Evolutionary conservation across 805 yeast genomes (phyloP).

Genomic region (Yarrowia deformans): DNA sequence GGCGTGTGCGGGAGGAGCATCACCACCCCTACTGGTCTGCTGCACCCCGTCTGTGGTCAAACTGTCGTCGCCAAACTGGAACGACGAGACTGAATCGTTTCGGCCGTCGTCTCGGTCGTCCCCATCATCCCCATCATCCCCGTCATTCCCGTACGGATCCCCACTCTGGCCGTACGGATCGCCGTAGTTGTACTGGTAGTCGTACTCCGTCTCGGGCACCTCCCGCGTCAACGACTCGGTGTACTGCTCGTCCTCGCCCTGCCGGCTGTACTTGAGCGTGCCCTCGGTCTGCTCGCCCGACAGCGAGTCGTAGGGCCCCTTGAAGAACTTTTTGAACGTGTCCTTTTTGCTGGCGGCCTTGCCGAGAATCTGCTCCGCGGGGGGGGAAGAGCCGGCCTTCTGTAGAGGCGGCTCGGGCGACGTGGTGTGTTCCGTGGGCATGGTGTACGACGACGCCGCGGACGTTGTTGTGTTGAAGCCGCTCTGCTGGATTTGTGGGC

Average conservation of each 20-base stretch:
- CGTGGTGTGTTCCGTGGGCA: slow-evolving; percentile 31
- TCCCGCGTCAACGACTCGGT: slow-evolving; percentile 26
- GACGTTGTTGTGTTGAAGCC: slow-evolving; percentile 21
- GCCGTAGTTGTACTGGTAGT: slow-evolving; percentile 31
- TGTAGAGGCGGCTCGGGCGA: slow-evolving; percentile 21
- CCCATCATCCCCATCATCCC: too few species aligned
- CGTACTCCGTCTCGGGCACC: slow-evolving; percentile 9
- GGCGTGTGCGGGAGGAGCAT: not conserved
- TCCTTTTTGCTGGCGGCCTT: slow-evolving; percentile 22
- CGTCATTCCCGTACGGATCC: not conserved
- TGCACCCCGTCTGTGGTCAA: not conserved
- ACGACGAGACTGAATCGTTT: slow-evolving; percentile 9
- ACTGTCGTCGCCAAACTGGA: slow-evolving; percentile 18
- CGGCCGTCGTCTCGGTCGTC: not conserved
- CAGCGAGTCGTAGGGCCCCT: slow-evolving; percentile 29
- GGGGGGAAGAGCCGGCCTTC: slow-evolving; percentile 26
- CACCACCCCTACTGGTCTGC: not conserved
- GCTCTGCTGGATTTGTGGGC: slow-evolving; percentile 34
- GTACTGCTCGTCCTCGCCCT: slow-evolving; percentile 23
- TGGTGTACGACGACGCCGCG: slow-evolving; percentile 19
- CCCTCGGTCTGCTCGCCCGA: slow-evolving; percentile 20
- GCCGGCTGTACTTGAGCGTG: slow-evolving; percentile 21
- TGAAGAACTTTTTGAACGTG: slow-evolving; percentile 27
- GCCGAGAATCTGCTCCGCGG: slow-evolving; percentile 34
- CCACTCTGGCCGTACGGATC: slow-evolving; percentile 12